These are phyloP conservation scores for Citrus unshiu DNA, from an alignment of 345 rosid genomes.

Conservation along the genomic window DNA sequence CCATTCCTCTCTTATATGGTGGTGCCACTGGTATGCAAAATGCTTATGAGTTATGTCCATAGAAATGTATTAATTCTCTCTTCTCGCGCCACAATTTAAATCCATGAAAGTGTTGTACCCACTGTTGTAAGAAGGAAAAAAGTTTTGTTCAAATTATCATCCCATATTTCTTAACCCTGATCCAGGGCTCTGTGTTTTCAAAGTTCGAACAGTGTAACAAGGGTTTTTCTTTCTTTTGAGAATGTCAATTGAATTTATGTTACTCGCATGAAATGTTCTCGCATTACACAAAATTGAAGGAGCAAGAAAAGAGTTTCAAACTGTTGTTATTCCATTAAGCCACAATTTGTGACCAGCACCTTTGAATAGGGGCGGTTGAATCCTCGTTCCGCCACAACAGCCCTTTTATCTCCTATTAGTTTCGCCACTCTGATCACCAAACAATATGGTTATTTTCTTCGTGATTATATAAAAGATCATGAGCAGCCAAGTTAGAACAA, in stretches of 20 bases:
- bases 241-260: constrained; percentile 15
- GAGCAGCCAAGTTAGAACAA: neutral
- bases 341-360: constrained; percentile 71
- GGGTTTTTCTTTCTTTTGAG: neutral
- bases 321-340: constrained; percentile 41
- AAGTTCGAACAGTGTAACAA: neutral
- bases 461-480: neutral
- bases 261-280: constrained; percentile 4
- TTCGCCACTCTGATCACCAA: constrained; percentile 65
- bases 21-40: neutral
- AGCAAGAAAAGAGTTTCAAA: neutral
- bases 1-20: neutral
- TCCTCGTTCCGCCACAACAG: constrained; percentile 88
- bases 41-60: neutral
- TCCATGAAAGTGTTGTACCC: neutral
- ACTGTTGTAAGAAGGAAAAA: neutral
- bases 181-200: neutral
- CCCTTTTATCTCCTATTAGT: constrained; percentile 84
- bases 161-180: neutral
- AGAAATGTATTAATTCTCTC: neutral
- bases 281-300: constrained; percentile 5
- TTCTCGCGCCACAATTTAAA: neutral
- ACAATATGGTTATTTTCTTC: neutral
- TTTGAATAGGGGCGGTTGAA: constrained; percentile 87
- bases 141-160: neutral